These are phyloP conservation scores for Botryotinia globosa DNA, from an alignment of 2,329 filamentous ascomycete genomes.

Conservation along the genomic window DNA sequence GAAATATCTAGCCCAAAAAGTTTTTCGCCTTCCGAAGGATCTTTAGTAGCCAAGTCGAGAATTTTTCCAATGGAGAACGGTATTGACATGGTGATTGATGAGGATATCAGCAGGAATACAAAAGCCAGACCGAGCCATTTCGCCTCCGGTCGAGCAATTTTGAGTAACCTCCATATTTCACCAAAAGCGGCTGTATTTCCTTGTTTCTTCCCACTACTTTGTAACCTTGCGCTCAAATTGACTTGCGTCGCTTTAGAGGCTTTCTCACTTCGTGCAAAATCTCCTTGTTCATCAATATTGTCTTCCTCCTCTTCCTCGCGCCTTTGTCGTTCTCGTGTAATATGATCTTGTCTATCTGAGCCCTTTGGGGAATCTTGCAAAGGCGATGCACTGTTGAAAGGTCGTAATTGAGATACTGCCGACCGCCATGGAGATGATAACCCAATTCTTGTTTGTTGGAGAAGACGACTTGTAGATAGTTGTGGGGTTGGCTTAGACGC, in stretches of 20 bases:
- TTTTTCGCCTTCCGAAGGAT: conserved; percentile 60
- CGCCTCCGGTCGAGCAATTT: conserved; percentile 82
- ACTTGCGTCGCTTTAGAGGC: conserved; percentile 84
- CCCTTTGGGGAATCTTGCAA: conserved; percentile 28
- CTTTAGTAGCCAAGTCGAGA: conserved; percentile 82
- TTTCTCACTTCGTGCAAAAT: conserved; percentile 74
- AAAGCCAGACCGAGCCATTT: conserved; percentile 77
- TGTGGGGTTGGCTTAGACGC: conserved; percentile 23
- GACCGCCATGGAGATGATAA: conserved; percentile 34
- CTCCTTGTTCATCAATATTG: conserved; percentile 50
- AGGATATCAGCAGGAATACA: conserved; percentile 81
- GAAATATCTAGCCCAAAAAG: conserved; percentile 81
- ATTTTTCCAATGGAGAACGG: conserved; percentile 97
- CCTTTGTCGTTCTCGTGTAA: conserved; percentile 40
- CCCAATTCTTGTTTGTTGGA: conserved; percentile 23
- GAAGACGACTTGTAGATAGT: conserved; percentile 22
- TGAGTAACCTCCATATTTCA: conserved; percentile 84
- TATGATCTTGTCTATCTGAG: conserved; percentile 37
- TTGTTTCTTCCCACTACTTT: conserved; percentile 65
- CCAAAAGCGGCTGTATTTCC: conserved; percentile 58
- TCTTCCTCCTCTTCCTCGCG: conserved; percentile 45
- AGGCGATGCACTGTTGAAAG: conserved; percentile 33
- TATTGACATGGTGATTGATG: conserved; percentile 90
- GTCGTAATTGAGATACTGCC: conserved; percentile 34
- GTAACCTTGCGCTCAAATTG: conserved; percentile 82